Evolutionary conservation across 306 rosid species (phyloP).

Genomic region (Sphenostylis stenocarpa): DNA sequence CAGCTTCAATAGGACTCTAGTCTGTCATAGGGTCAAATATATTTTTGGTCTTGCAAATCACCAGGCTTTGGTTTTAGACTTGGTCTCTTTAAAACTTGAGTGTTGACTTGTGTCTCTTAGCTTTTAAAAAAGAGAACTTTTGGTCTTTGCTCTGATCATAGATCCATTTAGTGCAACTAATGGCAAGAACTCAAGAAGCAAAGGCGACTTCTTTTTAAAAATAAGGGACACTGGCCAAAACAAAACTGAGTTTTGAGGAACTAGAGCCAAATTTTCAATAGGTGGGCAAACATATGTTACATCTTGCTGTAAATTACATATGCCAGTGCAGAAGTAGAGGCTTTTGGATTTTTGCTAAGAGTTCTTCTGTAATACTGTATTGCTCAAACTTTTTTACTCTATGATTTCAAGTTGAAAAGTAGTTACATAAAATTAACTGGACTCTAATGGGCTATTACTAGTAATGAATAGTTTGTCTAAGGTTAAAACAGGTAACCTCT

Average conservation of each 20-base stretch:
- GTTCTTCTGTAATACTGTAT: neutral
- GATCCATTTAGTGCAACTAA: neutral
- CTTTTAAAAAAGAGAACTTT: neutral
- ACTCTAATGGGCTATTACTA: neutral
- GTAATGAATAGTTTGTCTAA: slow-evolving; percentile 15
- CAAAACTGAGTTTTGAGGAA: neutral
- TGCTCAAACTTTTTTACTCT: neutral
- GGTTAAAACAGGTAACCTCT: neutral
- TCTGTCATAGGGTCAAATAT: neutral
- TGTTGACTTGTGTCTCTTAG: neutral
- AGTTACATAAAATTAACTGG: neutral
- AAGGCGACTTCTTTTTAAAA: neutral
- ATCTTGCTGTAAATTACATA: neutral
- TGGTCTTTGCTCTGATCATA: neutral
- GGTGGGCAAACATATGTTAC: neutral
- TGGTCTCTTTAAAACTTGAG: neutral
- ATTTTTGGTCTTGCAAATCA: neutral
- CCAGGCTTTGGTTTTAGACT: neutral
- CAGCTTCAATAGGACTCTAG: neutral
- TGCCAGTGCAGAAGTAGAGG: neutral
- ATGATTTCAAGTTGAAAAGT: slow-evolving; percentile 1
- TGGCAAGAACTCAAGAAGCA: neutral
- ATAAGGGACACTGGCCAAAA: neutral
- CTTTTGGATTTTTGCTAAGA: neutral
- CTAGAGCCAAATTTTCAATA: neutral